Percentiles rank a stretch among this genome's conserved stretches.
phyloP scores from a whole-genome alignment of 371 early-diverging fungal genomes.

The Cokeromyces recurvatus region DNA sequence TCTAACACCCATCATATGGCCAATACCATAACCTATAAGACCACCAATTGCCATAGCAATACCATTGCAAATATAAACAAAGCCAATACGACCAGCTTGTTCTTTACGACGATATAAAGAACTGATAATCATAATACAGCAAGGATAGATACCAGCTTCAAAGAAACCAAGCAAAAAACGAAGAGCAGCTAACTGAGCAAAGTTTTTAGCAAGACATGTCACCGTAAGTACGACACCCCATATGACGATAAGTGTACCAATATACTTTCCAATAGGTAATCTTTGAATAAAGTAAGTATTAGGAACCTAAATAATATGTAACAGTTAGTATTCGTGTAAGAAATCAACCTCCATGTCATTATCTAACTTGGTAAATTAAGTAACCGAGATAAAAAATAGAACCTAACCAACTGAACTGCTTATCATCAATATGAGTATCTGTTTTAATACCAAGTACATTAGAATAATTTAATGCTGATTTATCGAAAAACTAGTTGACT shows the following conservation, averaged over 20 bases:
- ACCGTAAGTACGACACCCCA: slow-evolving; percentile 16
- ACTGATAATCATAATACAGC: slow-evolving; percentile 9
- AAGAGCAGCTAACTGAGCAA: slow-evolving; percentile 13
- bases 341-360: background rate
- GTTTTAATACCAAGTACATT: slow-evolving; percentile 24
- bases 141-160: slow-evolving; percentile 19
- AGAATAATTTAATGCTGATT: slow-evolving; percentile 37
- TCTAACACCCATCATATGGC: slow-evolving; percentile 29
- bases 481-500: slow-evolving; percentile 38
- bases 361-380: slow-evolving; percentile 7
- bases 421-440: slow-evolving; percentile 21
- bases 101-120: slow-evolving; percentile 16
- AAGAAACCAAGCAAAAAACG: slow-evolving; percentile 20
- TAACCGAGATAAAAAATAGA: slow-evolving; percentile 22
- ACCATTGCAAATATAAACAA: slow-evolving; percentile 10
- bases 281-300: slow-evolving; percentile 16
- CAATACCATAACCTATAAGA: slow-evolving; percentile 47
- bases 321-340: too few species aligned
- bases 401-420: slow-evolving; percentile 30
- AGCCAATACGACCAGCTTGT: slow-evolving; percentile 13
- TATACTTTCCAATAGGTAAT: slow-evolving; percentile 10
- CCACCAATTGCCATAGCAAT: slow-evolving; percentile 52
- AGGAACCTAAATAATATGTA: slow-evolving; percentile 1
- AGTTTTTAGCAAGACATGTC: slow-evolving; percentile 7
- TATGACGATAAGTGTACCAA: slow-evolving; percentile 8